These are phyloP conservation scores for Mortierella polycephala DNA, from an alignment of 371 early-diverging fungal genomes.

Conservation along the genomic window DNA sequence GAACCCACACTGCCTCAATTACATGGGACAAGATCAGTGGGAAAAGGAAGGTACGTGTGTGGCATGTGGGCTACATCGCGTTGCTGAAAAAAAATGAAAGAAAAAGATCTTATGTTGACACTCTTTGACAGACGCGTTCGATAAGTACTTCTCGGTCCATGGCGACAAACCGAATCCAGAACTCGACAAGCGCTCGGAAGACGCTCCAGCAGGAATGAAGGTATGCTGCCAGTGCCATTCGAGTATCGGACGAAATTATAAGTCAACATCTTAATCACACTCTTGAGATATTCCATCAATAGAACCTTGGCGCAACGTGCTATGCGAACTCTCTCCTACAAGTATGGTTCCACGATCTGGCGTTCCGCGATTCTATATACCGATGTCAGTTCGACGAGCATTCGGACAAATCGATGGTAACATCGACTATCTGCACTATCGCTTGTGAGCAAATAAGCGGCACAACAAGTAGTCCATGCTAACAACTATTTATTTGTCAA, in stretches of 20 bases:
- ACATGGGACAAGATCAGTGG: conserved; percentile 57
- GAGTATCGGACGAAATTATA: conserved; percentile 26
- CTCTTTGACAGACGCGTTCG: conserved; percentile 42
- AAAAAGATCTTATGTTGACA: background rate
- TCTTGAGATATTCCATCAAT: background rate
- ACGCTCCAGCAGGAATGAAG: conserved; percentile 42
- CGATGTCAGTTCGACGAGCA: conserved; percentile 15
- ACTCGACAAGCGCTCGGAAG: conserved; percentile 10
- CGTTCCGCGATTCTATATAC: conserved; percentile 52
- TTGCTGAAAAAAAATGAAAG: background rate
- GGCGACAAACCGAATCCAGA: conserved; percentile 5
- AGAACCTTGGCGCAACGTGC: conserved; percentile 66
- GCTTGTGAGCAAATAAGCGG: too few relatives aligned
- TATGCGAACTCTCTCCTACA: conserved; percentile 61
- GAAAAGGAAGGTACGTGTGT: conserved; percentile 48
- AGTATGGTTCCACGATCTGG: conserved; percentile 58
- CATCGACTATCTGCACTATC: background rate
- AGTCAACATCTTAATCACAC: background rate
- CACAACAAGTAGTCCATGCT: too few relatives aligned
- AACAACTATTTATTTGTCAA: background rate
- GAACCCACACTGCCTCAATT: conserved; percentile 59
- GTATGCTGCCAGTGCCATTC: background rate
- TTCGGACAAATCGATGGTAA: conserved; percentile 32
- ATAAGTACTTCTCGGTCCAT: conserved; percentile 18
- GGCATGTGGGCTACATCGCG: background rate